Evolutionary conservation across 495 filamentous ascomycete species (phyloP), one percentile per base, ranked within the genome.

Genomic region (Chaetomidium leptoderma): DNA sequence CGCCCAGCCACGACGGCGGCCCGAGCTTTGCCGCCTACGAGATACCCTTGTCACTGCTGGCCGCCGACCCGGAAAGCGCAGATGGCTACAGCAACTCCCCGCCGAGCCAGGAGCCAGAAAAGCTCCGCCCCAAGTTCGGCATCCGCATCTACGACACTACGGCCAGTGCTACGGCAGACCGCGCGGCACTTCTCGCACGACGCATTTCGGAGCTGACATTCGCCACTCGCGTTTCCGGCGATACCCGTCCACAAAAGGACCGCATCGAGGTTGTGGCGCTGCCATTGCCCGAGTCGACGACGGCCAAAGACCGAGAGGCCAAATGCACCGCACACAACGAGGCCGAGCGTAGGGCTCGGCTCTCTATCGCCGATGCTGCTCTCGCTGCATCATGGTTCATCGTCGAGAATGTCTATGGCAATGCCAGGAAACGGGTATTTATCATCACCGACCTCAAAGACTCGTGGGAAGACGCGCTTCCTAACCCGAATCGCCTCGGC

Each of bases 71-170:
- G 6, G 23, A 29, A 4, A 45, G 23, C 23, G 23, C 43, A 27
- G 43, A 45, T 6, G 43, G 43, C 43, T 45, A 45, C 6, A 52
- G 49, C 33, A 24, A 52, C 23, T 36, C 32, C 17, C 49, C 49
- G 10, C 49, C 49, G 14, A 36, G 23, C 14, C 30, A 36, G 17
- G 17, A 39, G 7, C 6, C 49, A 19, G 49, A 39, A 51, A 36
- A 36, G 19, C 11, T 26, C 33, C 49, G 49, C 0, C 49, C 49
- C 4, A 13, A 10, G 49, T 52, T 52, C 21, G 49, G 49, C 49
- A 52, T 52, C 35, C 49, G 49, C 49, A 39, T 52, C 35, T 52
- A 52, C 49, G 49, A 52, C n/a, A 52, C 33, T 26, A 52, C 49
- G 19, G 17, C 33, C 16, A 16, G 35, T n/a, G 33, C 49, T 6